A percentile compares a stretch with the other conserved stretches of the same genome.
These are phyloP conservation scores for Halophytophthora polymorphica DNA, from an alignment of 352 stramenopile species.

Conservation along the genomic window DNA sequence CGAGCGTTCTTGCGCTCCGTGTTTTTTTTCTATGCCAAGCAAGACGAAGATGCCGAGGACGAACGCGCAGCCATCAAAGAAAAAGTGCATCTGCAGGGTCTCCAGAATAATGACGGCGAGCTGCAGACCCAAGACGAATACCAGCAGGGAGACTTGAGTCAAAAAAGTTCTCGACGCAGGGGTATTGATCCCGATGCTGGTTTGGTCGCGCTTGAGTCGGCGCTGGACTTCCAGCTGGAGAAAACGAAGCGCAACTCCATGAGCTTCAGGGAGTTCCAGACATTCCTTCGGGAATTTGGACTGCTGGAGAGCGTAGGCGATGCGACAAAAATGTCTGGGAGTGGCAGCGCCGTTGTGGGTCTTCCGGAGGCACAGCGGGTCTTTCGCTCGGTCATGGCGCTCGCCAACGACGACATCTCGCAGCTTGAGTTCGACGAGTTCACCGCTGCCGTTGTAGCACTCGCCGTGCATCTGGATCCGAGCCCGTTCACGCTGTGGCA, in stretches of 20 bases:
- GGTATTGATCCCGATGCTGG: slow-evolving; percentile 2
- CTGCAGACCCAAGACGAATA: not conserved
- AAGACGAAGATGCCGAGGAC: slow-evolving; percentile 27
- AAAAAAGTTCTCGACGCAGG: not conserved
- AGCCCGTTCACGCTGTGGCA: slow-evolving; percentile 52
- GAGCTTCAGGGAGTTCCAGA: slow-evolving; percentile 46
- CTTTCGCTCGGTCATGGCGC: slow-evolving; percentile 45
- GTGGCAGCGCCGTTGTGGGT: slow-evolving; percentile 8
- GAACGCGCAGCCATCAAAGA: slow-evolving; percentile 15
- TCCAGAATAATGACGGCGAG: slow-evolving; percentile 12
- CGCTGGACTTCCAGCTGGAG: slow-evolving; percentile 33
- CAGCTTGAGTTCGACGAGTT: slow-evolving; percentile 73
- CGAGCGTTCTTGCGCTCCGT: slow-evolving; percentile 47
- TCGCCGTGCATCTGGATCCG: slow-evolving; percentile 39
- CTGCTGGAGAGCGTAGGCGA: slow-evolving; percentile 10
- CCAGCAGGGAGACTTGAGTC: slow-evolving; percentile 1
- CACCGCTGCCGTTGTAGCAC: slow-evolving; percentile 35
- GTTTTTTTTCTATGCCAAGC: slow-evolving; percentile 59
- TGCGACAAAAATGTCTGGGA: not conserved
- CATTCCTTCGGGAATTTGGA: slow-evolving; percentile 32
- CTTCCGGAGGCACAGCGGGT: slow-evolving; percentile 26
- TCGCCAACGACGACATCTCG: slow-evolving; percentile 47
- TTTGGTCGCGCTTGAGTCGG: slow-evolving; percentile 4
- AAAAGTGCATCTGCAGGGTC: slow-evolving; percentile 9
- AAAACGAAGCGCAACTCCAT: slow-evolving; percentile 59